Base-by-base conservation (phyloP, 129 eudicot genomes). In the Kitagawia praeruptora region DNA sequence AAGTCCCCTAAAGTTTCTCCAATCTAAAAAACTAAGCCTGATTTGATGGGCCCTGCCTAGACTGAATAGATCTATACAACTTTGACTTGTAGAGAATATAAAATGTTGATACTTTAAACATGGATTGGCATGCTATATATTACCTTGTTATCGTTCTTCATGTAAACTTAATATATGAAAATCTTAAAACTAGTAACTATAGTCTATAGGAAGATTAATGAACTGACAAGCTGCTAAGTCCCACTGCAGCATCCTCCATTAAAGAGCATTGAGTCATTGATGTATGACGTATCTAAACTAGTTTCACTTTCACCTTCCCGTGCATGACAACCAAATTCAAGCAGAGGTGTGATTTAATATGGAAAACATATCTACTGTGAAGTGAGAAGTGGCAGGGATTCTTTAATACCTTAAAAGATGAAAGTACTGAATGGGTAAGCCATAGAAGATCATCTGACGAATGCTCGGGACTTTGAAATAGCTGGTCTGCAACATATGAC, bases 381-480 rank as follows among this genome's bases (percentile, higher is more conserved):
- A 37, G 76, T 73, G 80, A 79, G 23, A 45, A 27, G 37, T 61
- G 14, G 34, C 34, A 61, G 28, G 61, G 41, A 14, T n/a, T 2
- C 25, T 44, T 4, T 15, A 45, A 75, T 77, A 94, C 98, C 98
- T 95, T 92, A 9, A 91, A 75, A 77, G 92, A 85, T 41, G 97
- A 80, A 84, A 87, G 90, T 40, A 87, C 82, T 75, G 98, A 84
- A 78, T 89, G 85, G 49, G 96, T 82, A 82, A 92, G 93, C 91
- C 93, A 89, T 77, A 87, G 86, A 83, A 95, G 92, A 86, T 92
- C 92, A 82, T 92, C 94, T 11, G 89, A 81, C 78, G 91, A 87
- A 87, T 95, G 86, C 76, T 92, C 93, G 56, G 93, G 82, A 83
- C 81, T 87, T 86, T 92, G 97, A 83, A 95, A 95, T 82, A 95